Base-by-base conservation (phyloP, 352 stramenopile species). In the Phytophthora idaei region DNA sequence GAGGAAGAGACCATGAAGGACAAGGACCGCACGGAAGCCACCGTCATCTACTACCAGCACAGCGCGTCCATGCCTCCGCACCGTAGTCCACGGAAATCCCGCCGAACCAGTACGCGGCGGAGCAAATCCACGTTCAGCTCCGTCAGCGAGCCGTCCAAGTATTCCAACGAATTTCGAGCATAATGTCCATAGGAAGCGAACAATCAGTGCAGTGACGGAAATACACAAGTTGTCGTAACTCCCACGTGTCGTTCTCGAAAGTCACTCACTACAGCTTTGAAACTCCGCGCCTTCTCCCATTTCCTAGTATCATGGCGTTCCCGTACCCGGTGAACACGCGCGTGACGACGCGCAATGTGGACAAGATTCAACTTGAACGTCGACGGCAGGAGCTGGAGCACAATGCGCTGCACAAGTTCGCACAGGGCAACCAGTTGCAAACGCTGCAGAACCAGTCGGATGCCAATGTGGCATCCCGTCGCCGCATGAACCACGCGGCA, bases 371-470 rank as follows among this genome's bases (percentile, higher is more conserved):
- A 66, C 44, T 66, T 25, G 81, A 89, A 28, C 78, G 84, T 11
- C 80, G 81, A n/a, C 73, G 74, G 8, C 82, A 90, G 58, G 84
- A 90, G 57, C 45, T 69, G n/a, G 78, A 90, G 28, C 77, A 85
- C 48, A 32, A 69, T n/a, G 79, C 79, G 39, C 69, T 92, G 27
- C 60, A 77, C 56, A 69, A 76, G 42, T 92, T 90, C 65, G 69
- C 81, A 29, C 68, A 79, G 48, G 62, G 44, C 5, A 92, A 89
- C 58, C 78, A 89, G 62, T 48, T 90, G 55, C 81, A 92, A 61
- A 59, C 77, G 28, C 61, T 87, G 29, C 69, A 84, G 44, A 84
- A 89, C 64, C 82, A 90, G 66, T 84, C 80, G 61, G 84, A 92
- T 65, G 75, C 71, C n/a, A 82, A 69, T 17, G 84, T 90, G 49